A percentile compares a stretch with the other conserved stretches of the same genome.
Evolutionary conservation across 768 basidiomycete species (phyloP).

Genomic region (Russula sp.): DNA sequence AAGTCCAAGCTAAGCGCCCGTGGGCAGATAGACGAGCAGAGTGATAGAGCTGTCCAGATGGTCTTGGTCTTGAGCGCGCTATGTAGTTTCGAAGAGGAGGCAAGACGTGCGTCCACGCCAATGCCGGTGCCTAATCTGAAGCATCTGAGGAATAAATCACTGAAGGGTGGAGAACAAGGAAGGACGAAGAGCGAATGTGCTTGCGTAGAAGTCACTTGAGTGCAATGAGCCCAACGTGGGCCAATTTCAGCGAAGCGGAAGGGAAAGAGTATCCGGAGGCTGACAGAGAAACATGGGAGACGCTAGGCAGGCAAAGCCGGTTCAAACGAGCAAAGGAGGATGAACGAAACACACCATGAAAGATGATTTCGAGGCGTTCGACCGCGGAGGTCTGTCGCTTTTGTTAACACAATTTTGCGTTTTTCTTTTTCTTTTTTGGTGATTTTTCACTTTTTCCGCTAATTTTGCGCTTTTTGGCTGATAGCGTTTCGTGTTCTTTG

Average conservation of each 20-base stretch:
- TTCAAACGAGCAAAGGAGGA: not conserved
- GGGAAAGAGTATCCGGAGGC: not conserved
- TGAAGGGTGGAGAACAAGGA: too few species aligned
- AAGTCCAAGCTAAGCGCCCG: conserved; percentile 4
- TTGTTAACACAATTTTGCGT: not conserved
- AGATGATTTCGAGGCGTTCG: not conserved
- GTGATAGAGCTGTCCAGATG: not conserved
- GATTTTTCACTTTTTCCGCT: not conserved
- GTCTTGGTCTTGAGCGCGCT: too few species aligned
- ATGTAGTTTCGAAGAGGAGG: not conserved
- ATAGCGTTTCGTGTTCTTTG: not conserved
- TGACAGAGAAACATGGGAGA: not conserved
- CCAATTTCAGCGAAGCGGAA: not conserved
- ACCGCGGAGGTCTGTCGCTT: not conserved
- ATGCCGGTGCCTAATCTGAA: not conserved
- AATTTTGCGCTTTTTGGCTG: not conserved
- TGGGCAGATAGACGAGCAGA: not conserved
- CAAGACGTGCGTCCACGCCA: conserved; percentile 17
- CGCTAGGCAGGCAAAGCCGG: not conserved
- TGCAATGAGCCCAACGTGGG: too few species aligned
- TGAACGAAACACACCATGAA: not conserved
- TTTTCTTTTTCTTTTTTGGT: too few species aligned
- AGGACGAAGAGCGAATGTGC: not conserved
- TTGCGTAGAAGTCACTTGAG: too few species aligned
- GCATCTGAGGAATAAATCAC: not conserved